Evolutionary conservation across 257 asterid species (phyloP), one percentile per base, ranked within the genome.

Genomic region (Datura wrightii): DNA sequence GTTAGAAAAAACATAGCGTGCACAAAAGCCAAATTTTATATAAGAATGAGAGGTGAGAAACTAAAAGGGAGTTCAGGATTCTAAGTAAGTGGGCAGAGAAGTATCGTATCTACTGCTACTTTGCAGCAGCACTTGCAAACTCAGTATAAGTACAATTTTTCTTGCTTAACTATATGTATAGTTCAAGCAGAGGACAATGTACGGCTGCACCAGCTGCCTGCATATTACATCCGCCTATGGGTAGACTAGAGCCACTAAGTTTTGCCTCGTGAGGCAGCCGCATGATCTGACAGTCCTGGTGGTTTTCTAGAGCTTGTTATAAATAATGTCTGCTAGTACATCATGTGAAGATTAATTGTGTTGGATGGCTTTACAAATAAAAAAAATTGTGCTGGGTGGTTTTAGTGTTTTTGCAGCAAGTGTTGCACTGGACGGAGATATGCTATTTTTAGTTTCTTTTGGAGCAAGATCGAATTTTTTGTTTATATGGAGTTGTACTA

Each of bases 211-310:
- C 44, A 76, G 62, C 44, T 76, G 46, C 62, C 82, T 34, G 41
- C 82, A 3, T 52, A 53, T 13, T 50, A 37, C 14, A 76, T 76
- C 62, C 0, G 15, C 44, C 39, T 14, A 50, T 76, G 46, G 82
- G 59, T 46, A 31, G 39, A 76, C 31, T 24, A 50, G 46, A 50
- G 82, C 62, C 42, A 36, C 44, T 65, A 65, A 65, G 44, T 65
- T 34, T 63, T 65, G 44, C 36, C 18, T 65, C 37, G 5, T 65
- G n/a, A 11, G 46, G 46, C n/a, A 50, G 31, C 44, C 60, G 48
- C 81, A 76, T 76, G 82, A 50, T 76, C 62, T 31, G 42, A 31
- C 46, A 50, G 82, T 50, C 63, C 15, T 50, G 60, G 46, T 50
- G 62, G 62, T 50, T 14, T 52, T 15, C 52, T 76, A 6, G 60